Evolutionary conservation across 1,284 basidiomycete species (phyloP).

Genomic region (Ceratobasidium sp.): DNA sequence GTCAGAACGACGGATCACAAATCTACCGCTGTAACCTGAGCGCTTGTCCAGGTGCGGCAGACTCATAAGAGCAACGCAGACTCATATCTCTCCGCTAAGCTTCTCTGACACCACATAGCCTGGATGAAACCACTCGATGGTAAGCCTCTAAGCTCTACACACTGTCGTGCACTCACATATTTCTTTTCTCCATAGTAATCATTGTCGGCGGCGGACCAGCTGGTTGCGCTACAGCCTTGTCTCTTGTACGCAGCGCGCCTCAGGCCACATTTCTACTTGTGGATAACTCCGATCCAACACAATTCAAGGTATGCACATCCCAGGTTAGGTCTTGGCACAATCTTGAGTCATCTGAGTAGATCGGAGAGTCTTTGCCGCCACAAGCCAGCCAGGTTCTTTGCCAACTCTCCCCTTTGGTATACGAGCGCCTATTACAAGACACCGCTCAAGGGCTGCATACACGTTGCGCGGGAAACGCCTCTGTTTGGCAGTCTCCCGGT

Average conservation of each 20-base stretch:
- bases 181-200: slow-evolving; percentile 50
- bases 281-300: slow-evolving; percentile 55
- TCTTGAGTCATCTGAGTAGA: slow-evolving; percentile 49
- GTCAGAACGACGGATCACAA: no score
- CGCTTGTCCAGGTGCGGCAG: no score
- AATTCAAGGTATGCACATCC: slow-evolving; percentile 54
- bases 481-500: slow-evolving; percentile 55
- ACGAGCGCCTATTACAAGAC: slow-evolving; percentile 28
- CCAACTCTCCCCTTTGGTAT: slow-evolving; percentile 50
- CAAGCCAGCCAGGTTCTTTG: slow-evolving; percentile 54
- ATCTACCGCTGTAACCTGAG: no score
- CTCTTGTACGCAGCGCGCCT: slow-evolving; percentile 50
- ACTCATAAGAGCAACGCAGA: no score
- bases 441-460: slow-evolving; percentile 49
- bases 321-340: neutral
- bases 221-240: slow-evolving; percentile 56
- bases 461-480: slow-evolving; percentile 58
- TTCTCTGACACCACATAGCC: no score
- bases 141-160: no score
- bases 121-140: no score
- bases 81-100: no score
- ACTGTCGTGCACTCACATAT: neutral
- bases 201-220: slow-evolving; percentile 57
- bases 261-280: slow-evolving; percentile 53
- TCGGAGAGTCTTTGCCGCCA: slow-evolving; percentile 59